Base-by-base conservation (phyloP, 179 eudicot species). In the Heliamphora pulchella region DNA sequence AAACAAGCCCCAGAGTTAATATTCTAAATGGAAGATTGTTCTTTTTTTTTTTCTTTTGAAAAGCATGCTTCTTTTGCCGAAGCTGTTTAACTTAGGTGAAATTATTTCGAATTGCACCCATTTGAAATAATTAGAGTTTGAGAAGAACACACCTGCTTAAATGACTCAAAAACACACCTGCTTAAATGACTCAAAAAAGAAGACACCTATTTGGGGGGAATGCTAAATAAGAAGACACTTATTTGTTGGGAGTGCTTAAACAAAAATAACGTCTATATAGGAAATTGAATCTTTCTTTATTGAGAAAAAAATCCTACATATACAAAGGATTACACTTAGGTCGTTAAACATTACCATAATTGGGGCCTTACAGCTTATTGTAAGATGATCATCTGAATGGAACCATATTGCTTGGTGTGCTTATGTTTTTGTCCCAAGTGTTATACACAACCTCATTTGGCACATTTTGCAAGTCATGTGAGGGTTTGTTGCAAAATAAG, bases 321-420 rank as follows among this genome's bases (percentile, higher is more conserved):
- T 73, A 62, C 14, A 5, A 17, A 58, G 18, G 48, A 75, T 3
- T 15, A 58, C 13, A 14, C 5, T 75, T 15, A 43, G 31, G 43
- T 44, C 67, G 39, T 55, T 55, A 31, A 20, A 55, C 48, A 18
- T 75, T 43, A 75, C 20, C 78, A 71, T 72, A 72, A 20, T 72
- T 20, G 76, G 18, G 50, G 39, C 22, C 68, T 58, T 10, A 2
- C 17, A 43, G 1, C 59, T 57, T 58, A 7, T 2, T 3, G 20
- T 14, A 14, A 76, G 9, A 14, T 76, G 53, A 8, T 43, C 22
- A 17, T 43, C 5, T 54, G 5, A 31, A 39, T 58, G 1, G 62
- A 73, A 50, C 46, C 10, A 15, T 43, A 58, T 15, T 48, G 68
- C n/a, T 44, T 31, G 31, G 7, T 14, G 11, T 46, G 22, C 50